These are phyloP conservation scores for Atkinsonella hypoxylon DNA, from an alignment of 2,329 filamentous ascomycete species.

Conservation along the genomic window DNA sequence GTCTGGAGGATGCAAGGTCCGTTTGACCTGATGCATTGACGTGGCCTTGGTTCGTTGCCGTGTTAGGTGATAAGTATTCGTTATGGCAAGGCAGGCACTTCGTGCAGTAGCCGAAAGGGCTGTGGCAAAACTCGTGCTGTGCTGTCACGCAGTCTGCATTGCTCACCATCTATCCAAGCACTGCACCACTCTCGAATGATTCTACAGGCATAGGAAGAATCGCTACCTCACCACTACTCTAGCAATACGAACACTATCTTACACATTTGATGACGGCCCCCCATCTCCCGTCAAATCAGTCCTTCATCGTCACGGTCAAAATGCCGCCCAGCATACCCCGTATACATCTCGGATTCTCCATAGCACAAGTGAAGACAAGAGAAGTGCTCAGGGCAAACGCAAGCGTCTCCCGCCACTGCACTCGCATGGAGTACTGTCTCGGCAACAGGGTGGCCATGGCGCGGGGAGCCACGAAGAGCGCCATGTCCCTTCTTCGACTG, in stretches of 20 bases:
- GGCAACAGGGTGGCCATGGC: constrained; percentile 66
- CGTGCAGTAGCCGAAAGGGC: no score
- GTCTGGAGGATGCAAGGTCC: no score
- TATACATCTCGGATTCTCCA: constrained; percentile 50
- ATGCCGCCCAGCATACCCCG: constrained; percentile 57
- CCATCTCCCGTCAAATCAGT: background rate
- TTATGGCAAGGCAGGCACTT: no score
- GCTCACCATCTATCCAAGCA: no score
- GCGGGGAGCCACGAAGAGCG: constrained; percentile 69
- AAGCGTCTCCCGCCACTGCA: constrained; percentile 55
- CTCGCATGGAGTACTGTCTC: constrained; percentile 47
- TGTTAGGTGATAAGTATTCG: no score
- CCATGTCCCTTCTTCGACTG: constrained; percentile 58
- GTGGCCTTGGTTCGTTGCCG: background rate
- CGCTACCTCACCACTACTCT: no score
- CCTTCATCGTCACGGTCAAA: constrained; percentile 34
- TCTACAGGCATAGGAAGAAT: no score
- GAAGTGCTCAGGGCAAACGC: constrained; percentile 57
- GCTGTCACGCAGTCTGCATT: no score
- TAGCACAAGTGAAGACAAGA: constrained; percentile 55
- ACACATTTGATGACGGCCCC: background rate
- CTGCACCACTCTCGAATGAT: no score
- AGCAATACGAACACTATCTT: background rate
- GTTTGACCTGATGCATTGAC: no score
- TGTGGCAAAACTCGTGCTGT: no score